Evolutionary conservation across 495 filamentous ascomycete genomes (phyloP).

Genomic region (Apodospora peruviana): DNA sequence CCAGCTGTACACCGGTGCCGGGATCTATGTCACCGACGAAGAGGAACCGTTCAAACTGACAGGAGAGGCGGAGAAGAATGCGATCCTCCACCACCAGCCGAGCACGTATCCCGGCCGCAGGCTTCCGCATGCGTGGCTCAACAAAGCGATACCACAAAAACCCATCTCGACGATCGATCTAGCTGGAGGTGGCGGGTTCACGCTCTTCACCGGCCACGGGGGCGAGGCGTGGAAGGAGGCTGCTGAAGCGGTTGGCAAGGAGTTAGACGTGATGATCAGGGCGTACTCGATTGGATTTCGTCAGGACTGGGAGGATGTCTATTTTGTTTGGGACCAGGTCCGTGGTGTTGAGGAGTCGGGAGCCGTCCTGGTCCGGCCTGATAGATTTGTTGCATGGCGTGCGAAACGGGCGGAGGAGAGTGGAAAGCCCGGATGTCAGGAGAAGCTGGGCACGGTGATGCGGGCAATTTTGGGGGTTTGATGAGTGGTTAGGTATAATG

Average conservation of each 20-base stretch:
- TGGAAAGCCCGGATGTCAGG: neutral
- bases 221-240: constrained; percentile 23
- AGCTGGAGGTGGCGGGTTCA: constrained; percentile 21
- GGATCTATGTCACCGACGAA: constrained; percentile 13
- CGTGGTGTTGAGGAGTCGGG: constrained; percentile 26
- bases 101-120: constrained; percentile 24
- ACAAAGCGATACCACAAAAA: constrained; percentile 12
- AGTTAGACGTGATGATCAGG: constrained; percentile 11
- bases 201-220: constrained; percentile 24
- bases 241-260: constrained; percentile 8
- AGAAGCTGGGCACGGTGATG: constrained; percentile 13
- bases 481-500: neutral
- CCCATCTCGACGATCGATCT: constrained; percentile 26
- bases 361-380: constrained; percentile 28
- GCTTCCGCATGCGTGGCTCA: constrained; percentile 29
- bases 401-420: neutral
- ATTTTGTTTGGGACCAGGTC: constrained; percentile 17
- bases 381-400: constrained; percentile 33
- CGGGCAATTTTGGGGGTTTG: constrained; percentile 3
- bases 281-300: constrained; percentile 25
- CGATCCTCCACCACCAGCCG: constrained; percentile 9
- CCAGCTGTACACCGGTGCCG: constrained; percentile 19
- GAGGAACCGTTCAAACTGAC: neutral
- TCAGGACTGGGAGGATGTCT: constrained; percentile 24
- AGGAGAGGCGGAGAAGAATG: constrained; percentile 1